Conservation (phyloP, 1,139 yeast species). For the Suhomyces kunorum region DNA sequence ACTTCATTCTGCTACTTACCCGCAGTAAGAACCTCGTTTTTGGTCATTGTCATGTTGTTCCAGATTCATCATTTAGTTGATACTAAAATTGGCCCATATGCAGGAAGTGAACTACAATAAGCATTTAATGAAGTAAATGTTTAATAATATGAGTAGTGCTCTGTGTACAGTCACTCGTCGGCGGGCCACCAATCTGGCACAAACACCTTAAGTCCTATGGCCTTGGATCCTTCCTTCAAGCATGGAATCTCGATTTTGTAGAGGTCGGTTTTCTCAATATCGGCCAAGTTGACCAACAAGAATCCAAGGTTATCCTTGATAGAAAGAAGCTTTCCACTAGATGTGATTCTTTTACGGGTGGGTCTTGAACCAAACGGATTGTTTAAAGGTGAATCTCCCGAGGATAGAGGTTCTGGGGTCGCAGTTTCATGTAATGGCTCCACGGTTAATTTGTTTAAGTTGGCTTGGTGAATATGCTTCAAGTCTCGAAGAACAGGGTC, state of each 20-base stretch:
- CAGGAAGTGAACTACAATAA: neutral
- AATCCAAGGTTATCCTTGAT: constrained; percentile 65
- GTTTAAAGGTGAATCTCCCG: constrained; percentile 24
- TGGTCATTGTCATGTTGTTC: constrained; percentile 10
- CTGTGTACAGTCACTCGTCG: constrained; percentile 13
- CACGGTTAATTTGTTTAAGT: constrained; percentile 26
- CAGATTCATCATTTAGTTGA: too few species aligned
- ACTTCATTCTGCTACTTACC: constrained; percentile 9
- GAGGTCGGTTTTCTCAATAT: constrained; percentile 29
- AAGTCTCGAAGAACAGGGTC: constrained; percentile 24
- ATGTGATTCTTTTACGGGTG: constrained; percentile 37
- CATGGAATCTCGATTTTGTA: constrained; percentile 36
- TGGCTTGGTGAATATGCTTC: constrained; percentile 20
- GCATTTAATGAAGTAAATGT: too few species aligned
- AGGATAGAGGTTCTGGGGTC: constrained; percentile 7
- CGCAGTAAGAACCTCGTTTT: constrained; percentile 16
- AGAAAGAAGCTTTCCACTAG: constrained; percentile 62
- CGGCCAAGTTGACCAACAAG: constrained; percentile 55
- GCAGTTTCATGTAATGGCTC: constrained; percentile 22
- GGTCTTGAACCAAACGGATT: constrained; percentile 26
- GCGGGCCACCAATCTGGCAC: constrained; percentile 73
- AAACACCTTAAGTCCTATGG: constrained; percentile 47
- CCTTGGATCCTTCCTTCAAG: constrained; percentile 19
- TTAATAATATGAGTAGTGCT: neutral
- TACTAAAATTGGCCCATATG: neutral